Base-by-base conservation (phyloP, 495 filamentous ascomycete species). In the Lophium mytilinum region DNA sequence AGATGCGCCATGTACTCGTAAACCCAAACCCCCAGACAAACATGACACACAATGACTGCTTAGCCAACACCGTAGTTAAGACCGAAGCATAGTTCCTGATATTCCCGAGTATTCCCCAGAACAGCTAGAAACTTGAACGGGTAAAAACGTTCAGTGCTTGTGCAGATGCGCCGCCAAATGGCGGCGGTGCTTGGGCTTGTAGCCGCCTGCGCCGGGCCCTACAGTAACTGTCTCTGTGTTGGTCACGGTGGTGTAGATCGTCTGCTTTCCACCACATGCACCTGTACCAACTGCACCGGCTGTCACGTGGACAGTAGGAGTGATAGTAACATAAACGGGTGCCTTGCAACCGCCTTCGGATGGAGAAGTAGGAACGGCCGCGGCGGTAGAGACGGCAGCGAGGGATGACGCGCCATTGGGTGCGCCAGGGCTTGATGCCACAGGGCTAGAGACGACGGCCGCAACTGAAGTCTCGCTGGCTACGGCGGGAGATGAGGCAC, bases 281-380 rank as follows among this genome's bases (percentile, higher is more conserved):
- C 43, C 50, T 1, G 36, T 35, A 6, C 37, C 36, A 1, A 21
- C 50, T 1, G 15, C 48, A 8, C 41, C 54, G 24, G 49, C 49
- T 17, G 59, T 62, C 11, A 62, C 59, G n/a, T 52, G 49, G 30
- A 62, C 54, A 4, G 59, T 62, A 3, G 59, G 59, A 14, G 59
- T 62, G 36, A 62, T 53, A 12, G 59, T 62, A n/a, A 62, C 48
- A 34, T 41, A 45, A 12, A 55, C 40, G 9, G 53, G 53, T 12
- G 34, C 40, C 33, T 34, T 40, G 50, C 59, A 62, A 33, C 10
- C 33, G 5, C 30, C 19, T 11, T 37, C 48, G 9, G 39, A 12
- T 14, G 39, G 12, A 2, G 39, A 41, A 4, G 39, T 12, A 14
- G 39, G 17, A 41, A 17, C 39, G 12, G 39, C 11, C 39, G 39